Percentiles rank a stretch among this genome's conserved stretches.
Evolutionary conservation across 345 rosid genomes (phyloP).

Genomic region (Arabis alpina): DNA sequence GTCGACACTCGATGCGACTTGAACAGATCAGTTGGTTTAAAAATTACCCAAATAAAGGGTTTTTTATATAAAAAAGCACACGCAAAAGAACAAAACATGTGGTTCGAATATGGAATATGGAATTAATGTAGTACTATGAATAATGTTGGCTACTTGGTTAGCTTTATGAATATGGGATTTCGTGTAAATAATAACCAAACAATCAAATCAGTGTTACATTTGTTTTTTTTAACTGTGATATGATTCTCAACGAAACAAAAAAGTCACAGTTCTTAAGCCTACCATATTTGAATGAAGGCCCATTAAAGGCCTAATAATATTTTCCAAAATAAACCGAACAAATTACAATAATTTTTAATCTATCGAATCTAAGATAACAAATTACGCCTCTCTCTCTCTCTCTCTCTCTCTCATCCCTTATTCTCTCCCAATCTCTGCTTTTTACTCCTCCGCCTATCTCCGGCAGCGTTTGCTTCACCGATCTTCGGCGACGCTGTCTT

Average conservation of each 20-base stretch:
- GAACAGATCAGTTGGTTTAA: not conserved
- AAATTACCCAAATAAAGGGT: not conserved
- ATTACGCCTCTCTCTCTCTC: not conserved
- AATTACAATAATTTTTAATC: not conserved
- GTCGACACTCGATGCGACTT: slow-evolving; percentile 8
- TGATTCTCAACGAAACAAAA: too few species aligned
- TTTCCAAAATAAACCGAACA: not conserved
- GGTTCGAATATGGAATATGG: not conserved
- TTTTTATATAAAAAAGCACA: not conserved
- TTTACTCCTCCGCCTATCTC: not conserved
- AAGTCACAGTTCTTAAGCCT: not conserved
- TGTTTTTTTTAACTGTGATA: too few species aligned
- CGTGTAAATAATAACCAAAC: too few species aligned
- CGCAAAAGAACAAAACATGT: not conserved
- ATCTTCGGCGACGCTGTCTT: not conserved
- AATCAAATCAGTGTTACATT: too few species aligned
- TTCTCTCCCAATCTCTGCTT: not conserved
- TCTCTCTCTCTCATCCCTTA: not conserved
- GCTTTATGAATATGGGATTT: not conserved
- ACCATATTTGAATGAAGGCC: not conserved
- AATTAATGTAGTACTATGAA: not conserved
- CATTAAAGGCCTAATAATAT: slow-evolving; percentile 1
- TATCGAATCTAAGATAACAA: not conserved
- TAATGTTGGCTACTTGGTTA: slow-evolving; percentile 1
- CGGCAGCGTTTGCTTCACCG: not conserved